Conservation (phyloP, 2,329 filamentous ascomycete species). For the Triangularia setosa region DNA sequence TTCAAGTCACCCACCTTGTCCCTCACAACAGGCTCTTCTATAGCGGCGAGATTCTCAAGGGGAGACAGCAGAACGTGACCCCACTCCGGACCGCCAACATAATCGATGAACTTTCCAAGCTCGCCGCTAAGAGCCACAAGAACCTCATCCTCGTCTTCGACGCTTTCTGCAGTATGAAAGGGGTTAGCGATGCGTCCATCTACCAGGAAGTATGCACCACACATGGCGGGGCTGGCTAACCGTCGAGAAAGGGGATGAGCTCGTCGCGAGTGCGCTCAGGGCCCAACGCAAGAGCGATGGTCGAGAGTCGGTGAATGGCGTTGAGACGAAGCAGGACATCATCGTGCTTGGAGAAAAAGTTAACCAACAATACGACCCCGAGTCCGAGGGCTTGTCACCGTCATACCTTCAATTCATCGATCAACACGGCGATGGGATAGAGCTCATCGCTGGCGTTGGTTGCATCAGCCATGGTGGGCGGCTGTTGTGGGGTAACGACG, state of each 20-base stretch:
- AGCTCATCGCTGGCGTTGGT: conserved; percentile 94
- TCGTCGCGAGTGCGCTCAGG: conserved; percentile 96
- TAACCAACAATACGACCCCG: neutral
- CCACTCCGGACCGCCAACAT: conserved; percentile 89
- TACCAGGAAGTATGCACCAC: conserved; percentile 12
- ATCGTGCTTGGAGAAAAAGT: conserved; percentile 66
- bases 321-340: conserved; percentile 97
- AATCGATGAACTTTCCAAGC: conserved; percentile 94
- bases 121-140: conserved; percentile 96
- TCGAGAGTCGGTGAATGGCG: conserved; percentile 95
- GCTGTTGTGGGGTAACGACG: conserved; percentile 10
- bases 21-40: conserved; percentile 94
- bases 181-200: conserved; percentile 28
- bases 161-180: conserved; percentile 66
- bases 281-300: conserved; percentile 93
- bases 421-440: conserved; percentile 98
- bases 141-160: conserved; percentile 98
- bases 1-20: conserved; percentile 71
- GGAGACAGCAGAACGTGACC: conserved; percentile 96
- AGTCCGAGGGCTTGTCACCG: conserved; percentile 22
- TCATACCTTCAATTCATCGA: conserved; percentile 95
- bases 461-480: conserved; percentile 73
- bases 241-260: conserved; percentile 97
- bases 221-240: conserved; percentile 53
- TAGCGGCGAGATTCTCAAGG: conserved; percentile 94